Base-by-base conservation (phyloP, 257 asterid species). In the Solanum paucissectum region DNA sequence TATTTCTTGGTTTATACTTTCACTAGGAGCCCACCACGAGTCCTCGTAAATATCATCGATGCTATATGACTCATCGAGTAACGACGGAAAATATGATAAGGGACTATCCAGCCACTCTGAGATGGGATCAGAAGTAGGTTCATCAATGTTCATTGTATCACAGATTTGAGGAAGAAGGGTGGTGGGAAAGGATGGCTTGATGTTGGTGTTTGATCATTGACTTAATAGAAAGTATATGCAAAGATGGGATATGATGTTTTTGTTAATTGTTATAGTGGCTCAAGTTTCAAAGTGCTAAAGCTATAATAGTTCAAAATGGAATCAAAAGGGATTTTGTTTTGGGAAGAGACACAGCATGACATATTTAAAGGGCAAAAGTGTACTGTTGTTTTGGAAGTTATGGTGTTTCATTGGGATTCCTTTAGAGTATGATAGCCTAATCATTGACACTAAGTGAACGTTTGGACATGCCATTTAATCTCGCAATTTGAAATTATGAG, bases 381-480 rank as follows among this genome's bases (percentile, higher is more conserved):
- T 92, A 94, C 93, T 92, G 96, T 92, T 92, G 73, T 89, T 93
- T 95, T 93, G 96, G 94, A 91, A 58, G 93, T 93, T 84, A 62
- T 90, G 95, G 66, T 92, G 96, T 89, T 91, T 86, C 88, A 92
- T 93, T 87, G 75, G 87, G 89, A 89, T 87, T 88, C 60, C 89
- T 36, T 73, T 37, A 33, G 14, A 27, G 44, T 72, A 69, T 72
- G n/a, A 72, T 18, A 18, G 44, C 13, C 79, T 32, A 71, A 32
- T 71, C 44, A 72, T 72, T 64, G 10, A 18, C n/a, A 20, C 64
- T 6, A 55, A 55, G 64, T 20, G n/a, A 20, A 3, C 64, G n/a
- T 2, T 55, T 55, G n/a, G 62, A 52, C 10, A 52, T 2, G 62
- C 9, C 21, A 52, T 18, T 55, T 55, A 1, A 55, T 55, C 5